These are phyloP conservation scores for Suillus sp. DNA, from an alignment of 768 basidiomycete genomes.

Conservation along the genomic window DNA sequence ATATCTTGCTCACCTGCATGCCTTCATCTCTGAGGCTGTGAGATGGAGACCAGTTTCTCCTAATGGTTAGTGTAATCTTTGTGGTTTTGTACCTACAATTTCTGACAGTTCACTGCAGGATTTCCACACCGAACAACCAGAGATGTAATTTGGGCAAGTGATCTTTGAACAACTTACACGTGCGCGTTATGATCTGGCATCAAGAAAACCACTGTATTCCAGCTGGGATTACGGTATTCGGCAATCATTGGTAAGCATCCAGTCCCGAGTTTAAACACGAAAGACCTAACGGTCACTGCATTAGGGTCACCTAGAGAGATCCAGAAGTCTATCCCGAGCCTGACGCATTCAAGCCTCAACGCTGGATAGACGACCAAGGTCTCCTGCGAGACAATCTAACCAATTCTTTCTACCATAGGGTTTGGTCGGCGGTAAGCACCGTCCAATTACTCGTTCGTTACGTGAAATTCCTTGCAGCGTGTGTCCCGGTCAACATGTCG, in stretches of 20 bases:
- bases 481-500: conserved; percentile 42
- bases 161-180: neutral
- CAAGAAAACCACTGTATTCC: conserved; percentile 23
- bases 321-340: neutral
- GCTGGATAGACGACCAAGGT: neutral
- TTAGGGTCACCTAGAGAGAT: conserved; percentile 3
- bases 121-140: neutral
- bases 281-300: neutral
- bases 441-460: neutral
- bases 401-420: conserved; percentile 53
- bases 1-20: neutral
- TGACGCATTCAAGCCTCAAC: neutral
- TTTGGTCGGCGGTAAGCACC: conserved; percentile 49
- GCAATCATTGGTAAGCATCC: conserved; percentile 20
- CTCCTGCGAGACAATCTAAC: conserved; percentile 36
- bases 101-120: neutral
- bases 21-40: conserved; percentile 2
- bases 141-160: neutral
- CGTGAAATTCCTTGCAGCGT: conserved; percentile 35
- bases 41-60: conserved; percentile 1
- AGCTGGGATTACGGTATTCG: conserved; percentile 19
- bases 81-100: neutral
- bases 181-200: neutral
- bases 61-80: neutral
- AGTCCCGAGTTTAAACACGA: neutral